A percentile compares a stretch with the other conserved stretches of the same genome.
Evolutionary conservation across 2,329 filamentous ascomycete genomes (phyloP).

Genomic region (Aureobasidium sp.): DNA sequence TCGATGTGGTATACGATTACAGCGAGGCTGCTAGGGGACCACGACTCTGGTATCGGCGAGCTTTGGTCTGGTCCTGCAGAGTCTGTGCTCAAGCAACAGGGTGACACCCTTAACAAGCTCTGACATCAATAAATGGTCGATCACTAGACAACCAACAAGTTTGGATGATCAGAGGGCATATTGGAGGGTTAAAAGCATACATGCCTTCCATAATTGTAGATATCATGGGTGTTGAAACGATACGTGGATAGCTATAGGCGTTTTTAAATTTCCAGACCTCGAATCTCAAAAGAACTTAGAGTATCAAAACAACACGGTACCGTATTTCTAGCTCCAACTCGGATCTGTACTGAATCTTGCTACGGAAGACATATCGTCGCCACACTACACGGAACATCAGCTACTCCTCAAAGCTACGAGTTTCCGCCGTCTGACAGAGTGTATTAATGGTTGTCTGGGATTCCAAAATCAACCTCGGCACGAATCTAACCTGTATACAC

Average conservation of each 20-base stretch:
- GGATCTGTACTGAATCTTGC: not conserved
- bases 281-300: not conserved
- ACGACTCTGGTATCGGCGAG: not conserved
- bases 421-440: not conserved
- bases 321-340: not conserved
- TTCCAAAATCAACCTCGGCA: not conserved
- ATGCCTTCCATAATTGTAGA: too few relatives aligned
- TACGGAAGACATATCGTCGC: not conserved
- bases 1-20: not conserved
- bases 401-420: not conserved
- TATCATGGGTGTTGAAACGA: too few relatives aligned
- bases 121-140: not conserved
- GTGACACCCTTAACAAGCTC: not conserved
- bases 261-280: too few relatives aligned
- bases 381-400: not conserved
- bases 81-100: not conserved
- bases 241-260: too few relatives aligned
- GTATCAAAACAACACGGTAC: rapidly evolving
- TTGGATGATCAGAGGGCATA: too few relatives aligned
- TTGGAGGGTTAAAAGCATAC: too few relatives aligned
- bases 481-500: not conserved
- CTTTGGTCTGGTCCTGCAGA: not conserved
- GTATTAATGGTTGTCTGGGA: not conserved
- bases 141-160: not conserved
- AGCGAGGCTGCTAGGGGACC: not conserved